Evolutionary conservation across 768 basidiomycete species (phyloP).

Genomic region (Lepiota venenata): DNA sequence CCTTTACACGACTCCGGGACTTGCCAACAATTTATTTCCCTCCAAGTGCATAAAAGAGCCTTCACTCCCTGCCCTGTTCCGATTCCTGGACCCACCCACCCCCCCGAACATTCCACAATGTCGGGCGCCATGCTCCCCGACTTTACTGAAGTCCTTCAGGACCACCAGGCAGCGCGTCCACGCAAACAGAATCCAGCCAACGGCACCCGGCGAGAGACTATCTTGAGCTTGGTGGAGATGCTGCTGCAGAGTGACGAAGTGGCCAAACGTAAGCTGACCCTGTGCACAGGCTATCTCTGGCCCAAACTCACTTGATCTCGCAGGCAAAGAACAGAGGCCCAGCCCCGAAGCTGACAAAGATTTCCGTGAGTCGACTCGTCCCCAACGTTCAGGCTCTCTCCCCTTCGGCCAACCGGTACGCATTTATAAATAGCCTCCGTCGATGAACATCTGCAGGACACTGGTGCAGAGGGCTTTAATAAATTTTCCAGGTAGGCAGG

Average conservation of each 20-base stretch:
- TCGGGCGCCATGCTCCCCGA: constrained; percentile 11
- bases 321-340: constrained; percentile 37
- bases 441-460: constrained; percentile 67
- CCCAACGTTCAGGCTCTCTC: background rate
- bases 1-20: background rate
- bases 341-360: constrained; percentile 63
- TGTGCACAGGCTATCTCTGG: background rate
- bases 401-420: background rate
- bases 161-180: background rate
- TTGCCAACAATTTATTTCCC: too few relatives aligned
- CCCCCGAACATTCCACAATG: background rate
- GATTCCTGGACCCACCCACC: background rate
- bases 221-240: constrained; percentile 49
- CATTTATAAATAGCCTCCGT: constrained; percentile 43
- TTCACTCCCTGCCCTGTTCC: background rate
- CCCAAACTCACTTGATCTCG: too few relatives aligned
- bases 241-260: constrained; percentile 34
- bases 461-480: constrained; percentile 62
- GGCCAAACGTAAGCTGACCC: constrained; percentile 25
- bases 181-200: background rate
- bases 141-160: constrained; percentile 7
- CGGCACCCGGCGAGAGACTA: constrained; percentile 38
- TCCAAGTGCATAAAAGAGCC: too few relatives aligned
- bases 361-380: constrained; percentile 48
- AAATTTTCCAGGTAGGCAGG: constrained; percentile 53